Base-by-base conservation (phyloP, 768 basidiomycete species). In the Termitomyces sp. region DNA sequence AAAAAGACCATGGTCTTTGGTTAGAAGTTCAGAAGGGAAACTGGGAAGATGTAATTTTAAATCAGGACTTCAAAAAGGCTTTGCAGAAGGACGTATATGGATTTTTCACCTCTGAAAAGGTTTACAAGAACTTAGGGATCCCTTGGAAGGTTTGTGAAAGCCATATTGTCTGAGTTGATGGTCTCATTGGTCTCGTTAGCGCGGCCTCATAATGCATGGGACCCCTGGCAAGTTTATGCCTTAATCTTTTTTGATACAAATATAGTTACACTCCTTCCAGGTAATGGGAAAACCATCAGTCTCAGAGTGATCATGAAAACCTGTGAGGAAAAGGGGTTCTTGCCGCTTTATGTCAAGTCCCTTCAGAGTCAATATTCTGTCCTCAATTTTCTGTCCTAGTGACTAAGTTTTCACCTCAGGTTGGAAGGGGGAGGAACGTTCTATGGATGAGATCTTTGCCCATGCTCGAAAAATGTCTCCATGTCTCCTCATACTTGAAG, bases 231-330 rank as follows among this genome's bases (percentile, higher is more conserved):
- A 56, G 71, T 63, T 50, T 26, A 36, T 36, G 13, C 7, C 10
- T 32, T 32, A 13, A 30, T 30, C 7, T 24, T 43, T 30, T n/a
- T 10, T 14, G 30, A 10, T 7, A 4, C 47, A 0, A 18, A 14
- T 54, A 12, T n/a, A 36, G 53, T 13, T 22, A 12, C 6, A 30
- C 44, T 53, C 16, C 3, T 49, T 20, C 10, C 63, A 81, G 90
- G 91, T 7, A 92, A 93, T 61, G 92, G 92, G 7, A 92, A 91
- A 69, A 90, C 88, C 0, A 91, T 92, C 71, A 88, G 81, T 55
- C 72, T 94, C 64, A 92, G 91, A 68, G 85, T 82, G 9, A 83
- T 93, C 60, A 92, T 93, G 86, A 90, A 86, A 68, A 78, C 79
- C 1, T 86, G 86, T 58, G 76, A 79, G 43, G 84, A 80, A 22